Base-by-base conservation (phyloP, 192 early-diverging fungal genomes). In the Coemansia asiatica region DNA sequence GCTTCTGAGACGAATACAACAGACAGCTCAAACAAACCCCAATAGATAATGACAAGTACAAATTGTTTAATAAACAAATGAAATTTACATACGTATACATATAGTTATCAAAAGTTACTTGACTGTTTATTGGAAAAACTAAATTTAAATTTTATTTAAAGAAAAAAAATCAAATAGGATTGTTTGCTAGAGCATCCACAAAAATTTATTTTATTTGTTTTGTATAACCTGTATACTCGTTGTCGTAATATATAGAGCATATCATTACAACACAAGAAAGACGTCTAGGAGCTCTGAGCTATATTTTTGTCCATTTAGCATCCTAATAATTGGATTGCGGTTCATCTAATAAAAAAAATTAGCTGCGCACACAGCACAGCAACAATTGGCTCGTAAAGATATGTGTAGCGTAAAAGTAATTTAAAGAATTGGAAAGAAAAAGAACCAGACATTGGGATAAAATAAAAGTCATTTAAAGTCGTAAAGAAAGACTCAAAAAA, bases 1-100 rank as follows among this genome's bases (percentile, higher is more conserved):
- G n/a, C 38, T 1, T 46, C 63, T 13, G 60, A 74, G 47, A 40
- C 53, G 2, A 46, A 22, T 9, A 54, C 16, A 16, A 22, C 56
- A 21, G 18, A 21, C n/a, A 61, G 60, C 46, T 1, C 31, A 12
- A 29, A 44, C 27, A 61, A 61, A 15, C 40, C 22, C 6, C 60
- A 61, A 26, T 61, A 48, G 23, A 50, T 21, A 50, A 7, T 50
- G 0, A 7, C 22, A 50, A 23, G 2, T 22, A 55, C 13, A 56
- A 10, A 56, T 13, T 27, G 54, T 27, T 56, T 12, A 31, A 22
- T 27, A 16, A 27, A 29, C 16, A 56, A 27, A 56, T 56, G 4
- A 49, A 33, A 33, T 8, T n/a, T n/a, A n/a, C n/a, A n/a, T n/a
- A n/a, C n/a, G n/a, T n/a, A n/a, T n/a, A n/a, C n/a, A n/a, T n/a